phyloP scores from a whole-genome alignment of 2,329 filamentous ascomycete genomes.

The Albifimbria verrucaria region DNA sequence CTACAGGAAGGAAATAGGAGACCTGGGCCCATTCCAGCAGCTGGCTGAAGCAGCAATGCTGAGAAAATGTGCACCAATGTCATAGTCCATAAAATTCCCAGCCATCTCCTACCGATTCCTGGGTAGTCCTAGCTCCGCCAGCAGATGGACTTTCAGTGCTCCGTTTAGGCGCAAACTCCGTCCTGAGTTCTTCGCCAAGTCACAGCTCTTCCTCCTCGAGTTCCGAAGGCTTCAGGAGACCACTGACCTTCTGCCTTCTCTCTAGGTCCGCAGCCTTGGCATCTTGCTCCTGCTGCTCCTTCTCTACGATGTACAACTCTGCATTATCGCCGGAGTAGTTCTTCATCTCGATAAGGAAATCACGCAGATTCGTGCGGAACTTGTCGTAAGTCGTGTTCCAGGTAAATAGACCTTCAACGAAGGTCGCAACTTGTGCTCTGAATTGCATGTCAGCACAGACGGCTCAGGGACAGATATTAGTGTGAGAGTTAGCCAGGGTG shows the following conservation, averaged over 20 bases:
- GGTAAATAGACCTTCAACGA: conserved; percentile 86
- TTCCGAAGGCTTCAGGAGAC: conserved; percentile 95
- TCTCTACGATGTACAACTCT: conserved; percentile 89
- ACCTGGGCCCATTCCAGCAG: conserved; percentile 1
- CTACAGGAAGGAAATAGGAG: conserved; percentile 23
- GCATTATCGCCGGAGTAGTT: conserved; percentile 96
- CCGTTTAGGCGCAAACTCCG: conserved; percentile 50
- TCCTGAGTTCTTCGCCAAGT: conserved; percentile 69
- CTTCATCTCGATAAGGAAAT: conserved; percentile 96
- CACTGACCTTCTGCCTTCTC: conserved; percentile 90
- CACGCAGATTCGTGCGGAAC: conserved; percentile 93
- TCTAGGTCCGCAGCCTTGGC: conserved; percentile 87
- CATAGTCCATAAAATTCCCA: conserved; percentile 65
- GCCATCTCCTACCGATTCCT: conserved; percentile 43
- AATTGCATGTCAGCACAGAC: conserved; percentile 32
- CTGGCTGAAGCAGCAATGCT: background rate
- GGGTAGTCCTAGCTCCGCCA: conserved; percentile 21
- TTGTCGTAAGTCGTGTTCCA: conserved; percentile 86
- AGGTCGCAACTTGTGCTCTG: conserved; percentile 81
- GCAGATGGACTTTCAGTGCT: conserved; percentile 10
- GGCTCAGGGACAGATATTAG: background rate
- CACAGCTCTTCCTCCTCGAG: conserved; percentile 88
- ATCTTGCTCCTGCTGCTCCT: conserved; percentile 85
- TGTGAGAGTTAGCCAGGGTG: background rate
- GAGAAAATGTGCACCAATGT: conserved; percentile 7